Evolutionary conservation across 768 basidiomycete genomes (phyloP), one percentile per base, ranked within the genome.

Genomic region (Tylopilus balloui): DNA sequence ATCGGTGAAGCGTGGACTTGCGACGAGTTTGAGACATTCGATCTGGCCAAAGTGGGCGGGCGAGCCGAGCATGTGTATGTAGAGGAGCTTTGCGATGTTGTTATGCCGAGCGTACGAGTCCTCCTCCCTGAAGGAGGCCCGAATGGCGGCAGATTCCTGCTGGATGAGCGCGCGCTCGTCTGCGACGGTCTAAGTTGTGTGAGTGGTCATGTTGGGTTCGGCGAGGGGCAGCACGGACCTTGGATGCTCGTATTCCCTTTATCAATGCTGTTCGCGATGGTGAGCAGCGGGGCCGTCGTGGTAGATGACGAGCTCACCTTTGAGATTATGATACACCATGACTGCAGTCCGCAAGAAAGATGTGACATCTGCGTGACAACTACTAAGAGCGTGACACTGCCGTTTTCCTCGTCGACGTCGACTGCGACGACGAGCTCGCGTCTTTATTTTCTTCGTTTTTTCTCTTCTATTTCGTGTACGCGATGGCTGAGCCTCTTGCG

Each of bases 1-100:
- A 75, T 99, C 96, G 35, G 88, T 80, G 71, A 98, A 99, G 40
- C 94, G 79, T 14, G 93, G 92, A 63, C 92, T 92, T 27, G 93
- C 93, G 32, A 96, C 93, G 38, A 93, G 83, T 66, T 92, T 93
- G 58, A 93, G 73, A 70, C 92, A 94, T 74, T 95, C 92, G 67
- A 99, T 97, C 76, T 99, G 96, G 45, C 95, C 96, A 65, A 97
- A 99, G 68, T 99, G 96, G 25, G 96, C 96, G 9, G 93, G 92
- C 38, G 94, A 97, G 48, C 96, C 96, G 32, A 96, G 84, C 93
- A 99, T 97, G 67, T 95, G 91, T 71, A 96, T 96, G 73, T 99
- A 98, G 52, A 99, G 83, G 20, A 98, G 80, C 66, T 98, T 98
- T 50, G 94, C 95, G 64, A 99, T 85, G 70, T 94, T 98, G 77